Conservation (phyloP, 1,139 yeast genomes). For the Yamadazyma conglobata region DNA sequence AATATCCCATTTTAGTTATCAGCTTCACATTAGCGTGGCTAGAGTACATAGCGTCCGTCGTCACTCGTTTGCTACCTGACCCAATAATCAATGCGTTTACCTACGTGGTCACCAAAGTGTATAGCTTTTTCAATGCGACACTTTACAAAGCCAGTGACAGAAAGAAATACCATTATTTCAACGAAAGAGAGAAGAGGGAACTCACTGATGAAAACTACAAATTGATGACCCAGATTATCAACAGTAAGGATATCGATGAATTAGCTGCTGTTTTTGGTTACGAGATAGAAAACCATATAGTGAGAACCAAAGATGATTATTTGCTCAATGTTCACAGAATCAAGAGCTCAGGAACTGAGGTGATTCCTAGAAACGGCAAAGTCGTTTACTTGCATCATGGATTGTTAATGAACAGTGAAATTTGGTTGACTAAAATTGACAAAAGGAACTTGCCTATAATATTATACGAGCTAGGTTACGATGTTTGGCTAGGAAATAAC, state of each 20-base stretch:
- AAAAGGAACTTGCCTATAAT: slow-evolving; percentile 69
- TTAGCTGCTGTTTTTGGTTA: slow-evolving; percentile 40
- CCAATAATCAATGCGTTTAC: slow-evolving; percentile 30
- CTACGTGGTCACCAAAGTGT: slow-evolving; percentile 24
- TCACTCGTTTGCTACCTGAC: slow-evolving; percentile 34
- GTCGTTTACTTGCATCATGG: slow-evolving; percentile 90
- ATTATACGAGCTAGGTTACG: slow-evolving; percentile 76
- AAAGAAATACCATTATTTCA: slow-evolving; percentile 10
- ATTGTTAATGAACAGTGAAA: slow-evolving; percentile 82
- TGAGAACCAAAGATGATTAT: slow-evolving; percentile 38
- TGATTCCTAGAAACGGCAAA: slow-evolving; percentile 28
- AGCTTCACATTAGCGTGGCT: slow-evolving; percentile 41
- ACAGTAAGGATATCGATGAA: slow-evolving; percentile 30
- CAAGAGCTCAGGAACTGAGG: slow-evolving; percentile 11
- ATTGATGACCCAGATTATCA: slow-evolving; percentile 16
- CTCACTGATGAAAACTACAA: slow-evolving; percentile 6
- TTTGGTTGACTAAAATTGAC: slow-evolving; percentile 76
- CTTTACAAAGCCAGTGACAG: slow-evolving; percentile 6
- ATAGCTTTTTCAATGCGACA: slow-evolving; percentile 25
- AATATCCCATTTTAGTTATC: slow-evolving; percentile 35
- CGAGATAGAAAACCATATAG: slow-evolving; percentile 35
- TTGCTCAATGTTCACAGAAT: slow-evolving; percentile 35
- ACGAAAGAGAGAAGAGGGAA: slow-evolving; percentile 14
- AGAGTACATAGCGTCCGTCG: slow-evolving; percentile 32
- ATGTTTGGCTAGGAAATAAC: slow-evolving; percentile 91